phyloP scores from a whole-genome alignment of 768 basidiomycete species.

The Hygrophorus russula region DNA sequence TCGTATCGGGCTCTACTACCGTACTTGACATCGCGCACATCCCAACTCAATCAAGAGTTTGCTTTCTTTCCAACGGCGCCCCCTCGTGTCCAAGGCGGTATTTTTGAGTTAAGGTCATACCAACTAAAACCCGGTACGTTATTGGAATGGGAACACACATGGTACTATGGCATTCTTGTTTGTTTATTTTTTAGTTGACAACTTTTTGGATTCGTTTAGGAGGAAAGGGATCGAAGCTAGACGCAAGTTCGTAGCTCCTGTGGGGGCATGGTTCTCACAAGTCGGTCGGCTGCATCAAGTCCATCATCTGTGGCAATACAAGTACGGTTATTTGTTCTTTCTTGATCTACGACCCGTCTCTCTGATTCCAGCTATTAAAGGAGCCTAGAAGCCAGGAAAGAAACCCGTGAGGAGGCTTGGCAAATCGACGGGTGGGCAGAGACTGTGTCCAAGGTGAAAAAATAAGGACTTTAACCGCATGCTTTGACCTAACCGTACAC shows the following conservation, averaged over 20 bases:
- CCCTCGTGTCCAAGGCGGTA: constrained; percentile 75
- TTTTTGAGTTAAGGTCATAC: constrained; percentile 91
- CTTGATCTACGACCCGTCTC: constrained; percentile 8
- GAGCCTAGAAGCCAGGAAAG: constrained; percentile 70
- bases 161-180: constrained; percentile 34
- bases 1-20: constrained; percentile 72
- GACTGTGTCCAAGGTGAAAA: constrained; percentile 76
- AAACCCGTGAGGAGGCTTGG: constrained; percentile 85
- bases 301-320: constrained; percentile 97
- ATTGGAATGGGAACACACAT: constrained; percentile 91
- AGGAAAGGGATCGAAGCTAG: constrained; percentile 91
- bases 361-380: constrained; percentile 21
- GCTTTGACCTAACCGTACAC: constrained; percentile 7
- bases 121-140: constrained; percentile 80
- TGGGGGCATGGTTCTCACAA: constrained; percentile 91
- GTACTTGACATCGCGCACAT: constrained; percentile 56
- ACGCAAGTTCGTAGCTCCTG: constrained; percentile 71
- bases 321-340: constrained; percentile 37
- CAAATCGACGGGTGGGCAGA: constrained; percentile 91
- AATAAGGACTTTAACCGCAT: background rate
- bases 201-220: constrained; percentile 39
- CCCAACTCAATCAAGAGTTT: constrained; percentile 87
- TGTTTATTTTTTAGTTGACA: too few species aligned
- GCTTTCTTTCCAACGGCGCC: constrained; percentile 90
- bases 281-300: constrained; percentile 78